phyloP scores from a whole-genome alignment of 2,329 filamentous ascomycete species.

The Grosmannia serpens region DNA sequence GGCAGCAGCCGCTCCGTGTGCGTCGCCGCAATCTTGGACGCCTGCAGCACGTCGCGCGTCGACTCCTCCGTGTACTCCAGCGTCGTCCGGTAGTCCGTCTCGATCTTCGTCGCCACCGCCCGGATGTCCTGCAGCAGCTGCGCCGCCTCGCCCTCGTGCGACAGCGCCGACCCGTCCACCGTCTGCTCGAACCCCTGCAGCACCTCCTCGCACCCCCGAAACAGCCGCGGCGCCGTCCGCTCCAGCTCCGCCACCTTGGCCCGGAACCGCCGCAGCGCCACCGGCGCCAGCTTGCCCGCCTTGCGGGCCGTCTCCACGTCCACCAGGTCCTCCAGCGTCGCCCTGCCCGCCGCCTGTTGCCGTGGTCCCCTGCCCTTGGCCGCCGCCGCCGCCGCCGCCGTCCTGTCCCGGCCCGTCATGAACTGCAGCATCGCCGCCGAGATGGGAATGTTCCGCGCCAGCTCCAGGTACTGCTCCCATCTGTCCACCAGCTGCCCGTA shows the following conservation, averaged over 20 bases:
- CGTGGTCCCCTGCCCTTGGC: conserved; percentile 30
- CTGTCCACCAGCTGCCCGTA: conserved; percentile 50
- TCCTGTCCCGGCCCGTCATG: conserved; percentile 40
- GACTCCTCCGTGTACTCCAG: conserved; percentile 56
- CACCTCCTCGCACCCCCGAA: conserved; percentile 48
- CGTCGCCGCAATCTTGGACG: conserved; percentile 50
- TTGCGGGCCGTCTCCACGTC: conserved; percentile 61
- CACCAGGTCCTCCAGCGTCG: conserved; percentile 63
- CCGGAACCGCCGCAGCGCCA: conserved; percentile 47
- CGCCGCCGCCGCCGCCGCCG: conserved; percentile 5
- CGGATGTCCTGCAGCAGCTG: conserved; percentile 76
- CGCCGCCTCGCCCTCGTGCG: conserved; percentile 50
- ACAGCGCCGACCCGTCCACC: conserved; percentile 39
- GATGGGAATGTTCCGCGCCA: conserved; percentile 53
- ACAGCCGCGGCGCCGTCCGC: conserved; percentile 46
- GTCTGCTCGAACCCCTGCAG: conserved; percentile 52
- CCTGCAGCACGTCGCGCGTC: conserved; percentile 46
- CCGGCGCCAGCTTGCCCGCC: conserved; percentile 54
- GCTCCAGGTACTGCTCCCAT: conserved; percentile 57
- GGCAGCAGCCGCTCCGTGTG: conserved; percentile 53
- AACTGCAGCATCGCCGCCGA: conserved; percentile 55
- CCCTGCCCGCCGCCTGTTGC: conserved; percentile 8
- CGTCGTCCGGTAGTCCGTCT: conserved; percentile 72
- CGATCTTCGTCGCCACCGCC: conserved; percentile 74
- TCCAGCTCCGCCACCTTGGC: conserved; percentile 50